Evolutionary conservation across 345 rosid species (phyloP).

Genomic region (Laguncularia racemosa): DNA sequence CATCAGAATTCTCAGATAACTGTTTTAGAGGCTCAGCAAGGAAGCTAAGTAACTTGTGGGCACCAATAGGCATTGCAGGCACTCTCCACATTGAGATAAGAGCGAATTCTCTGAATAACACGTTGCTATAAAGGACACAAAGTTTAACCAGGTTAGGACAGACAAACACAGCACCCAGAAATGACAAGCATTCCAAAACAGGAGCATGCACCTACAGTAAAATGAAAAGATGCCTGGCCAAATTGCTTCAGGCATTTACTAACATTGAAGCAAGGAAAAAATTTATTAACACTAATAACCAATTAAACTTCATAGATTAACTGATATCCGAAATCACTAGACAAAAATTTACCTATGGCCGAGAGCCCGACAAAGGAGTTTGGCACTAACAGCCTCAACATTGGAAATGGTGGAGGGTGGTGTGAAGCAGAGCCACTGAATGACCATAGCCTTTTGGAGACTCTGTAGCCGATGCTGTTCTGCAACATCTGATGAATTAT

Average conservation of each 20-base stretch:
- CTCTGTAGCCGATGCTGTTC: conserved; percentile 93
- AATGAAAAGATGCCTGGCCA: too few species aligned
- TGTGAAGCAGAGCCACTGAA: conserved; percentile 98
- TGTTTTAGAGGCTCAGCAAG: conserved; percentile 99
- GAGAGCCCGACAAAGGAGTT: conserved; percentile 72
- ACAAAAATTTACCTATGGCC: conserved; percentile 59
- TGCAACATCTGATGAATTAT: conserved; percentile 67
- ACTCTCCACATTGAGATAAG: conserved; percentile 98
- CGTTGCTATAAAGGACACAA: conserved; percentile 49
- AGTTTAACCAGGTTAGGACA: not conserved
- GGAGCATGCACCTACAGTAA: too few species aligned
- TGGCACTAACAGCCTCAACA: conserved; percentile 57
- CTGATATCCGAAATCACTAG: not conserved
- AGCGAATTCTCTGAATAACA: conserved; percentile 90
- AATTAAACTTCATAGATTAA: too few species aligned
- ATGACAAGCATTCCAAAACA: too few species aligned
- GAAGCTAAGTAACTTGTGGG: conserved; percentile 78
- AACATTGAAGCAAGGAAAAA: too few species aligned
- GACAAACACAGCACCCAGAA: too few species aligned
- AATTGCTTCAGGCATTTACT: too few species aligned
- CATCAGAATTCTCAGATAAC: conserved; percentile 62
- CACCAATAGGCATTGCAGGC: conserved; percentile 95
- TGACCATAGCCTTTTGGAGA: conserved; percentile 86
- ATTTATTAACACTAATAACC: too few species aligned
- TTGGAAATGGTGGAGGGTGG: conserved; percentile 78